A percentile compares a stretch with the other conserved stretches of the same genome.
phyloP scores from a whole-genome alignment of 805 yeast species.

The Ogataea angusta region DNA sequence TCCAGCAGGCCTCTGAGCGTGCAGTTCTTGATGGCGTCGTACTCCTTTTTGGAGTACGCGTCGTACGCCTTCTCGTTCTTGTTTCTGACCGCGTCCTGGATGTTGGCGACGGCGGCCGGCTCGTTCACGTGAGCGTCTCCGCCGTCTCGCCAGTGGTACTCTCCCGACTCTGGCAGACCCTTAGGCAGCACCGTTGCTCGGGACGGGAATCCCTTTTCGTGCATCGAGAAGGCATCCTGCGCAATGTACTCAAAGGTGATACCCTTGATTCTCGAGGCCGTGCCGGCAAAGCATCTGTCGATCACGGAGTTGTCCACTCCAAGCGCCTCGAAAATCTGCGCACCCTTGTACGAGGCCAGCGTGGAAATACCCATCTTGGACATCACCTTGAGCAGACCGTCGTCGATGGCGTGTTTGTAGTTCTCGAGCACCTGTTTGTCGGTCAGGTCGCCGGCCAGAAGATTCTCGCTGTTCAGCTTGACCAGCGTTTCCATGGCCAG shows the following conservation, averaged over 20 bases:
- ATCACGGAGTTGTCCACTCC: conserved; percentile 95
- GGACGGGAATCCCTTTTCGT: conserved; percentile 86
- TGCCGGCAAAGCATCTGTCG: conserved; percentile 94
- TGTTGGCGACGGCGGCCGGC: conserved; percentile 89
- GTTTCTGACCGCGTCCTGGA: conserved; percentile 98
- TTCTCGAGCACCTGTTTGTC: conserved; percentile 65
- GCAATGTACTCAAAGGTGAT: conserved; percentile 93
- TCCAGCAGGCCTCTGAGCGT: conserved; percentile 92
- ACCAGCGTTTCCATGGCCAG: conserved; percentile 85
- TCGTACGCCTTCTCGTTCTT: conserved; percentile 92
- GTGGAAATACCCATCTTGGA: conserved; percentile 99
- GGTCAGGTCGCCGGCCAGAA: conserved; percentile 54
- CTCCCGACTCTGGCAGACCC: conserved; percentile 91
- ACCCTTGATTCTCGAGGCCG: conserved; percentile 96
- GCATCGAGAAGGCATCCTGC: conserved; percentile 92
- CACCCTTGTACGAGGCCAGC: conserved; percentile 97
- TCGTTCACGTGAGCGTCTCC: conserved; percentile 95
- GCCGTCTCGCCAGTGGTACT: conserved; percentile 98
- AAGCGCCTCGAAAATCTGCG: conserved; percentile 95
- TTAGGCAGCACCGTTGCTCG: conserved; percentile 68
- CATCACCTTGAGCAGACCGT: conserved; percentile 95
- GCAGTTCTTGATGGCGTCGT: conserved; percentile 88
- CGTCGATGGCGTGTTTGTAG: conserved; percentile 81
- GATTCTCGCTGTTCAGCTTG: conserved; percentile 77
- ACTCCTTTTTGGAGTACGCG: conserved; percentile 83